These are phyloP conservation scores for Leishmania guyanensis DNA, from an alignment of 208 protist species.

Conservation along the genomic window DNA sequence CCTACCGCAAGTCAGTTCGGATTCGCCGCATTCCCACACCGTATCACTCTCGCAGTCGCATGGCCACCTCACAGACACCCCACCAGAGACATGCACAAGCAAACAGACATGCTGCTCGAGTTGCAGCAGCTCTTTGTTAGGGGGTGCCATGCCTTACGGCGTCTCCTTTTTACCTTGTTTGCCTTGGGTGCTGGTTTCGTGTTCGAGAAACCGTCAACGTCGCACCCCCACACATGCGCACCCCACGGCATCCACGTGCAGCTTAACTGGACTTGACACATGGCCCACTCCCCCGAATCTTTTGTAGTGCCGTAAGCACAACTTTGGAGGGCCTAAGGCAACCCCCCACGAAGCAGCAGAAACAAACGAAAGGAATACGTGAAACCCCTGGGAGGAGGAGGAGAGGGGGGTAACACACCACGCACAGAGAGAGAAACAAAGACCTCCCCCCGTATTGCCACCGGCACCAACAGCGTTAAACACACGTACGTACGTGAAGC, in stretches of 20 bases:
- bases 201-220: background rate
- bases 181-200: background rate
- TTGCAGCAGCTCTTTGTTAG: background rate
- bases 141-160: background rate
- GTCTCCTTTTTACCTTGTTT: background rate
- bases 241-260: background rate
- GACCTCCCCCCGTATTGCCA: background rate
- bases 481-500: background rate
- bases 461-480: background rate
- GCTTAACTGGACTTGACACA: background rate
- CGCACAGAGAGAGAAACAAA: background rate
- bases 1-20: background rate
- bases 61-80: background rate
- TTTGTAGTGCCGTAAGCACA: background rate
- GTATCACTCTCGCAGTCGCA: slow-evolving; percentile 1
- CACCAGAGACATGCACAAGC: slow-evolving; percentile 9
- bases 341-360: background rate
- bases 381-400: background rate
- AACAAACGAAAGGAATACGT: background rate
- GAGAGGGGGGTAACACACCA: background rate
- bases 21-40: slow-evolving; percentile 4
- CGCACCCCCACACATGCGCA: background rate
- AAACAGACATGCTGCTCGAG: background rate
- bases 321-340: background rate
- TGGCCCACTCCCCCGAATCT: background rate